phyloP scores from a whole-genome alignment of 495 filamentous ascomycete species.

The Annulohypoxylon nitens region DNA sequence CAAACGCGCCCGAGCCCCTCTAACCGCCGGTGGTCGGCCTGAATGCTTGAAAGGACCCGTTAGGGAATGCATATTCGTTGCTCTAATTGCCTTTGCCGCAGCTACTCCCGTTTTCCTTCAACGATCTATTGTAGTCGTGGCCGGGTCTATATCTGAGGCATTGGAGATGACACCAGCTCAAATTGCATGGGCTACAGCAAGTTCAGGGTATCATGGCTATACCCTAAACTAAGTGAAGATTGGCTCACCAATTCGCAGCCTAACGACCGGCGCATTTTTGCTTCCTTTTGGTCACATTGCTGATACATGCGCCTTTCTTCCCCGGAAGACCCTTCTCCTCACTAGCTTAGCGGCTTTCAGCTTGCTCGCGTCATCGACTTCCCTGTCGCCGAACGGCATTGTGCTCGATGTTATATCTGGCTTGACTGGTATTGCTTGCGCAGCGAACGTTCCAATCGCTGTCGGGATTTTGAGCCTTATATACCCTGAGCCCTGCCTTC shows the following conservation, averaged over 20 bases:
- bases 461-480: constrained; percentile 70
- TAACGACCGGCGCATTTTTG: constrained; percentile 71
- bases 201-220: constrained; percentile 61
- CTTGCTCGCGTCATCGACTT: constrained; percentile 64
- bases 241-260: constrained; percentile 27
- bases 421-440: constrained; percentile 69
- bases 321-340: constrained; percentile 69
- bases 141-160: constrained; percentile 69
- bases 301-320: constrained; percentile 64
- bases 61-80: constrained; percentile 72
- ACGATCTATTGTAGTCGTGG: constrained; percentile 70
- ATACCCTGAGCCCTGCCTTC: constrained; percentile 65
- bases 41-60: constrained; percentile 68
- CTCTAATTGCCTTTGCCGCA: constrained; percentile 74
- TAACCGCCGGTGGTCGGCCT: constrained; percentile 56
- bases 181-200: constrained; percentile 72
- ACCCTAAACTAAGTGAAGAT: not conserved
- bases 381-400: constrained; percentile 66
- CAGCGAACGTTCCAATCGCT: constrained; percentile 70
- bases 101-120: constrained; percentile 69
- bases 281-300: constrained; percentile 73
- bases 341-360: constrained; percentile 67
- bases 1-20: constrained; percentile 7
- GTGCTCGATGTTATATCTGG: constrained; percentile 70
- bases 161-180: constrained; percentile 71